phyloP scores from a whole-genome alignment of 805 yeast genomes.

The Cyberlindnera nakhonratchasimensis region DNA sequence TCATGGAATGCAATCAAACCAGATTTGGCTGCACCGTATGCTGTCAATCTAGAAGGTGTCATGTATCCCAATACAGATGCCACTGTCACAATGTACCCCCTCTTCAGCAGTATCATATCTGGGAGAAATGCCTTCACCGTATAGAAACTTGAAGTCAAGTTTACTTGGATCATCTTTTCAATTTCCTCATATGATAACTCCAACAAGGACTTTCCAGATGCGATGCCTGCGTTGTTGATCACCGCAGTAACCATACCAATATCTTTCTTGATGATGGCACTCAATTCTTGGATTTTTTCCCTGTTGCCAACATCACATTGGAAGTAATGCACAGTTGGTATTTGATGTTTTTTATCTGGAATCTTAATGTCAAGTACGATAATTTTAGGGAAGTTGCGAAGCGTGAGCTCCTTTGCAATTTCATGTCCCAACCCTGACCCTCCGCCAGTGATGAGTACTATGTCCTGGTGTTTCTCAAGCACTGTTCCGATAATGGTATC shows the following conservation, averaged over 20 bases:
- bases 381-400: constrained; percentile 43
- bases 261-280: constrained; percentile 37
- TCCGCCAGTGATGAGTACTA: constrained; percentile 84
- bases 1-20: constrained; percentile 85
- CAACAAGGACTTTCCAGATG: constrained; percentile 52
- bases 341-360: constrained; percentile 28
- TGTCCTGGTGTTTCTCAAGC: constrained; percentile 52
- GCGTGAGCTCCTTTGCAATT: constrained; percentile 45
- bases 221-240: constrained; percentile 84
- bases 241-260: constrained; percentile 64
- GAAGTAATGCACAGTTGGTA: constrained; percentile 48
- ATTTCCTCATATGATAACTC: constrained; percentile 57
- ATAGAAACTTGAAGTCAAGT: constrained; percentile 66
- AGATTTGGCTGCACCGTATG: constrained; percentile 89
- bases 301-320: constrained; percentile 67
- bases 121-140: constrained; percentile 72
- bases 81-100: constrained; percentile 78
- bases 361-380: constrained; percentile 60
- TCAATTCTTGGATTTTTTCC: constrained; percentile 40
- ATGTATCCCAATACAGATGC: constrained; percentile 83
- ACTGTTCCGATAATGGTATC: constrained; percentile 46
- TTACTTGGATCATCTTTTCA: constrained; percentile 59
- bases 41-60: constrained; percentile 72
- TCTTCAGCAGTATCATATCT: constrained; percentile 51
- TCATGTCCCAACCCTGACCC: constrained; percentile 72